Percentiles rank a stretch among this genome's conserved stretches.
phyloP scores from a whole-genome alignment of 2,329 filamentous ascomycete genomes.

The Stagonosporopsis vannaccii region DNA sequence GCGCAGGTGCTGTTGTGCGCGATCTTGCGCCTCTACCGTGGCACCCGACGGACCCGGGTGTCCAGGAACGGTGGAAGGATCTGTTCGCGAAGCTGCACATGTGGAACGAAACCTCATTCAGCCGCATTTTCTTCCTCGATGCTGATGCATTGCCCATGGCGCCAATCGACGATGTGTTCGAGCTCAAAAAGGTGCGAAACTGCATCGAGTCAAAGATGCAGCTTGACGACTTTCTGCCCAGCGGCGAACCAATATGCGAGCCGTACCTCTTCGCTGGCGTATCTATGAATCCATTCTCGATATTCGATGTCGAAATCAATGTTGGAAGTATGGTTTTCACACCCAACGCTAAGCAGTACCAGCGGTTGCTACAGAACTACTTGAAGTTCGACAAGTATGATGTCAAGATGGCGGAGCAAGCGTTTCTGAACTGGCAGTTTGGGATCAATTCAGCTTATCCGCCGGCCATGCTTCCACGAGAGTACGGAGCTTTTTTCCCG shows the following conservation, averaged over 20 bases:
- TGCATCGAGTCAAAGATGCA: slow-evolving; percentile 34
- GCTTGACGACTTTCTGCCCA: slow-evolving; percentile 34
- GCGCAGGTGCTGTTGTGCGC: slow-evolving; percentile 44
- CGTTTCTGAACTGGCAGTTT: slow-evolving; percentile 47
- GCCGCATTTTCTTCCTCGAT: slow-evolving; percentile 43
- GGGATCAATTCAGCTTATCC: slow-evolving; percentile 38
- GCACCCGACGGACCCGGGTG: slow-evolving; percentile 32
- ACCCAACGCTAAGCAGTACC: slow-evolving; percentile 39
- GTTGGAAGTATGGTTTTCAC: slow-evolving; percentile 44
- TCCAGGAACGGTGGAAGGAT: slow-evolving; percentile 41
- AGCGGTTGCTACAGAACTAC: slow-evolving; percentile 43
- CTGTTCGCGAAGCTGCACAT: slow-evolving; percentile 49
- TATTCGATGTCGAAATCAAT: slow-evolving; percentile 33
- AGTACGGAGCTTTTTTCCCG: slow-evolving; percentile 41
- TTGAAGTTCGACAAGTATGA: slow-evolving; percentile 41
- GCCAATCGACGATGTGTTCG: slow-evolving; percentile 43
- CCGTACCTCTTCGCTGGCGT: slow-evolving; percentile 40
- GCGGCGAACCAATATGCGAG: slow-evolving; percentile 36
- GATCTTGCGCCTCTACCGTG: slow-evolving; percentile 40
- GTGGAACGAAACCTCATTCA: slow-evolving; percentile 44
- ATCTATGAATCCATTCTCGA: slow-evolving; percentile 17
- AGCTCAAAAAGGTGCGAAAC: slow-evolving; percentile 25
- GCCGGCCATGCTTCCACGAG: slow-evolving; percentile 28
- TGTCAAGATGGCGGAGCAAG: slow-evolving; percentile 43
- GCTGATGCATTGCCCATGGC: slow-evolving; percentile 44